Percentiles rank a stretch among this genome's conserved stretches.
phyloP scores from a whole-genome alignment of 768 basidiomycete species.

The Russula lepida region DNA sequence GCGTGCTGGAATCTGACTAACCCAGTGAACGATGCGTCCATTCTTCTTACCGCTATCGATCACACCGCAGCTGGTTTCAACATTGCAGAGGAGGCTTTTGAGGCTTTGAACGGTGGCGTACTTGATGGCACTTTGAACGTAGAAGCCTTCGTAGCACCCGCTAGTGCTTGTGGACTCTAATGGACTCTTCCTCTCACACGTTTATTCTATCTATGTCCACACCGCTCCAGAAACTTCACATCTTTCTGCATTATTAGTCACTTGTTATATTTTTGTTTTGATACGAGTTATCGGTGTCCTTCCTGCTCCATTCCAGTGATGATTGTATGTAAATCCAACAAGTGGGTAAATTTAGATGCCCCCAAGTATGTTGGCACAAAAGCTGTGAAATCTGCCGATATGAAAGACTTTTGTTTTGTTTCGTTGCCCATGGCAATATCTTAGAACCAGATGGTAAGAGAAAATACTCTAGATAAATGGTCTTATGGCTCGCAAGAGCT shows the following conservation, averaged over 20 bases:
- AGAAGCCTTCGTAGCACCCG: conserved; percentile 23
- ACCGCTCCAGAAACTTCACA: not conserved
- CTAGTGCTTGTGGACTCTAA: conserved; percentile 23
- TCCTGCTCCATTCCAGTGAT: not conserved
- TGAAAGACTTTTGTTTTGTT: no score
- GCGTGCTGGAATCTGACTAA: conserved; percentile 54
- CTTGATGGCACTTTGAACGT: conserved; percentile 26
- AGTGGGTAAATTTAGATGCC: no score
- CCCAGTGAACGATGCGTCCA: conserved; percentile 30
- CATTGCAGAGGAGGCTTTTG: conserved; percentile 28
- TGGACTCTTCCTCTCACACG: not conserved
- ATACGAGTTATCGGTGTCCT: not conserved
- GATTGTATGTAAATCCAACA: no score
- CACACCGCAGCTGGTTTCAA: conserved; percentile 37
- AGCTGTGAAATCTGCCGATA: no score
- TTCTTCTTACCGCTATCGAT: conserved; percentile 48
- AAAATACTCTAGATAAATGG: no score
- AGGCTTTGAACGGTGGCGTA: conserved; percentile 26
- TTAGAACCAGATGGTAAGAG: no score
- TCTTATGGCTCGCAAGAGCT: no score
- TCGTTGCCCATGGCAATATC: no score
- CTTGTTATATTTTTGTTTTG: not conserved
- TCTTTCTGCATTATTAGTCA: not conserved
- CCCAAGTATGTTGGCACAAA: no score
- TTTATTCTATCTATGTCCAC: not conserved